These are phyloP conservation scores for Nemania sp. DNA, from an alignment of 2,329 filamentous ascomycete species.

Conservation along the genomic window DNA sequence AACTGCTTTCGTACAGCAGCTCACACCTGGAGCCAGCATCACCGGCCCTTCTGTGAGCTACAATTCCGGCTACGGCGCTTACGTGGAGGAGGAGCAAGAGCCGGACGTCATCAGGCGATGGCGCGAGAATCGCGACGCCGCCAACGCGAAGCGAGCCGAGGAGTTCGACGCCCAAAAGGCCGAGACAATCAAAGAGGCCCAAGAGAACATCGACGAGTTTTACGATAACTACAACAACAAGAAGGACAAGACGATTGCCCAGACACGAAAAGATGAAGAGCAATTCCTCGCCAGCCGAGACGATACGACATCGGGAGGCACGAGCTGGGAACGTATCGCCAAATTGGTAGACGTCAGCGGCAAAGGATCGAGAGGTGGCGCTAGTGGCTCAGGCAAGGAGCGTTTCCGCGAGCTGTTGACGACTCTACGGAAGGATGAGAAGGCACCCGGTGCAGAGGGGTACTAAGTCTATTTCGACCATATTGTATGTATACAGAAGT, in stretches of 20 bases:
- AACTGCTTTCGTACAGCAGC: slow-evolving; percentile 55
- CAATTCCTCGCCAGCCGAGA: slow-evolving; percentile 88
- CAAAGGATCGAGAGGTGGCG: slow-evolving; percentile 86
- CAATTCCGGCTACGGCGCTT: slow-evolving; percentile 65
- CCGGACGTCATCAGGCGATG: slow-evolving; percentile 88
- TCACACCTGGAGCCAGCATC: slow-evolving; percentile 77
- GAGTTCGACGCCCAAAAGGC: slow-evolving; percentile 81
- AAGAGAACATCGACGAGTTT: slow-evolving; percentile 96
- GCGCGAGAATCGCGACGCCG: slow-evolving; percentile 85
- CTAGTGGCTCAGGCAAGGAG: slow-evolving; percentile 89
- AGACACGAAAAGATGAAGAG: slow-evolving; percentile 90
- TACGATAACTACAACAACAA: slow-evolving; percentile 99
- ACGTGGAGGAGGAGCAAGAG: slow-evolving; percentile 73
- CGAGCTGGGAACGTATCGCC: slow-evolving; percentile 97
- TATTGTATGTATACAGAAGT: slow-evolving; percentile 28
- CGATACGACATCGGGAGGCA: slow-evolving; percentile 91
- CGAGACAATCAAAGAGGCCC: slow-evolving; percentile 85
- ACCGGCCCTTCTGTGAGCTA: slow-evolving; percentile 71
- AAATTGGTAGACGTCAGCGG: slow-evolving; percentile 97
- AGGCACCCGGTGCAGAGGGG: slow-evolving; percentile 70
- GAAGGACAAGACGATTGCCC: slow-evolving; percentile 88
- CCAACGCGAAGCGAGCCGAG: slow-evolving; percentile 81
- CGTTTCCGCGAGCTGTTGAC: slow-evolving; percentile 90
- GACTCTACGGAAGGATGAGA: slow-evolving; percentile 91
- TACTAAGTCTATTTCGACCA: slow-evolving; percentile 48